Evolutionary conservation across 768 basidiomycete species (phyloP).

Genomic region (Lentinula aciculospora): DNA sequence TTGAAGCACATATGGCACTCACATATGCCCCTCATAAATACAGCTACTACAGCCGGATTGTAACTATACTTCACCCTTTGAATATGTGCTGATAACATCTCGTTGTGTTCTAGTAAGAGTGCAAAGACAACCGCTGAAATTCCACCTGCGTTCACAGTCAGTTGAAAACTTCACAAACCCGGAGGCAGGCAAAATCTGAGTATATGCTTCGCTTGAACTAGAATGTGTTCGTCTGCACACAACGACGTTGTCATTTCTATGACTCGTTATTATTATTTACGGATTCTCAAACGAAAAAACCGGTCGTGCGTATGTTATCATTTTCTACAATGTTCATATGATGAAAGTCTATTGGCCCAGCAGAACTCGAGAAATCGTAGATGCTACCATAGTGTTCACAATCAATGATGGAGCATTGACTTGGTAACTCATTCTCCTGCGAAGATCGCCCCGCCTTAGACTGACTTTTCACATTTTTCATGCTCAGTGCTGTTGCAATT

Average conservation of each 20-base stretch:
- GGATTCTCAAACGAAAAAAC: constrained; percentile 8
- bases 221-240: too few relatives aligned
- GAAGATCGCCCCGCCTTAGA: neutral
- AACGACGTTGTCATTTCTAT: constrained; percentile 8
- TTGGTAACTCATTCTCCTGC: neutral
- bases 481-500: constrained; percentile 11
- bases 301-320: neutral
- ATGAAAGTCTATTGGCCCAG: neutral
- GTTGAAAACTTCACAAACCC: too few relatives aligned
- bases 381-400: constrained; percentile 9
- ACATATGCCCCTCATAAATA: too few relatives aligned
- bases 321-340: neutral
- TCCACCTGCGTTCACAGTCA: neutral
- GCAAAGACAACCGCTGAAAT: neutral
- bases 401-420: constrained; percentile 11
- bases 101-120: neutral
- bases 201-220: too few relatives aligned
- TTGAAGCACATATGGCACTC: too few relatives aligned
- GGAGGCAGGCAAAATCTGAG: too few relatives aligned
- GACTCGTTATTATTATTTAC: constrained; percentile 8
- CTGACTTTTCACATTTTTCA: neutral
- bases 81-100: neutral
- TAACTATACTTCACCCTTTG: neutral
- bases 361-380: constrained; percentile 10
- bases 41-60: neutral